Evolutionary conservation across 139 green algal genomes (phyloP).

Genomic region (Klebsormidium nitens): DNA sequence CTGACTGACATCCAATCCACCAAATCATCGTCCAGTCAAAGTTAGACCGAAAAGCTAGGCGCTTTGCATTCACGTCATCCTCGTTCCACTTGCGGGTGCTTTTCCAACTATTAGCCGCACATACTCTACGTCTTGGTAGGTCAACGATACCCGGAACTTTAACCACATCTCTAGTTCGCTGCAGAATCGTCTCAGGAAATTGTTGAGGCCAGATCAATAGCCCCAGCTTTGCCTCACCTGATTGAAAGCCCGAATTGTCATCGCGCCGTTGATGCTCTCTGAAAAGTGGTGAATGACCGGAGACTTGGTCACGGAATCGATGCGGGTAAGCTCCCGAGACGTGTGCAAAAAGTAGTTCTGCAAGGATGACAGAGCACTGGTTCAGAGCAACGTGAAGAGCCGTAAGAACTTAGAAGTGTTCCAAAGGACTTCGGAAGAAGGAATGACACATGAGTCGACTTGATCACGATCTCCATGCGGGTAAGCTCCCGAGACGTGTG

Average conservation of each 20-base stretch:
- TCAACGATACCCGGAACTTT: no score
- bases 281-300: slow-evolving; percentile 67
- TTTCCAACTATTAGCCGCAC: no score
- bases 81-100: no score
- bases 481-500: slow-evolving; percentile 75
- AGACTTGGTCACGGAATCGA: slow-evolving; percentile 70
- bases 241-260: slow-evolving; percentile 54
- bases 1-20: no score
- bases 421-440: not conserved
- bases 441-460: not conserved
- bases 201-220: no score
- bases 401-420: slow-evolving; percentile 1
- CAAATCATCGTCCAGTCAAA: no score
- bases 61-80: no score
- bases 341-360: slow-evolving; percentile 68
- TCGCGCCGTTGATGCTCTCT: slow-evolving; percentile 60
- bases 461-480: slow-evolving; percentile 72
- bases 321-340: slow-evolving; percentile 80
- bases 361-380: slow-evolving; percentile 15
- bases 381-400: slow-evolving; percentile 5
- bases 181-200: no score
- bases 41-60: no score
- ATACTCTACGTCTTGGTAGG: no score
- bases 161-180: no score
- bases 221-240: no score